These are phyloP conservation scores for Vaucheria bursata DNA, from an alignment of 352 stramenopile genomes.

Conservation along the genomic window DNA sequence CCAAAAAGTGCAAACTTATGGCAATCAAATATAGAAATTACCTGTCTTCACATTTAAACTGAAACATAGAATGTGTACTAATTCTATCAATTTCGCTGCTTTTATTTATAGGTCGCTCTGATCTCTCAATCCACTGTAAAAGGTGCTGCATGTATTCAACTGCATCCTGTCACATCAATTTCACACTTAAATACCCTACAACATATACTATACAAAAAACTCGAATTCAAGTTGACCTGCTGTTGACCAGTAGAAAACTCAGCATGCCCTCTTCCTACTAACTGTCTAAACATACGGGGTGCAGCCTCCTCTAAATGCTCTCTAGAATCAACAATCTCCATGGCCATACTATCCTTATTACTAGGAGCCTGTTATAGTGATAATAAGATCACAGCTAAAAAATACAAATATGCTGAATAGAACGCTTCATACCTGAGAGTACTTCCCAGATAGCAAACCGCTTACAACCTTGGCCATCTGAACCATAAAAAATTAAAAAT, in stretches of 20 bases:
- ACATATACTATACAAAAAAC: too few relatives aligned
- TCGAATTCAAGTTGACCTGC: too few relatives aligned
- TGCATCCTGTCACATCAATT: conserved; percentile 59
- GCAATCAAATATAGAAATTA: too few relatives aligned
- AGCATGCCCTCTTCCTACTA: conserved; percentile 84
- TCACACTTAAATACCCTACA: background rate
- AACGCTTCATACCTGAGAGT: conserved; percentile 31
- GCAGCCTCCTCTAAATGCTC: conserved; percentile 56
- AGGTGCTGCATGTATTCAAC: conserved; percentile 94
- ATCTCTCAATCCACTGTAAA: conserved; percentile 77
- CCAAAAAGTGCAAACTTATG: too few relatives aligned
- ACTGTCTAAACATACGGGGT: conserved; percentile 83
- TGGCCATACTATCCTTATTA: conserved; percentile 45
- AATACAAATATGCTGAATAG: too few relatives aligned
- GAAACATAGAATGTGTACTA: conserved; percentile 20
- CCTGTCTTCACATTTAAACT: conserved; percentile 55
- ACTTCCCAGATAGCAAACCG: conserved; percentile 56
- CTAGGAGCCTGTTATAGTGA: conserved; percentile 14
- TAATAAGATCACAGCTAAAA: background rate
- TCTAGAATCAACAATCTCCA: conserved; percentile 45
- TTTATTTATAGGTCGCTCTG: conserved; percentile 60
- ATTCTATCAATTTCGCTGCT: conserved; percentile 30
- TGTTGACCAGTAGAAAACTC: conserved; percentile 94
- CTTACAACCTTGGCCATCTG: conserved; percentile 80
- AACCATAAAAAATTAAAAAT: too few relatives aligned